Evolutionary conservation across 495 filamentous ascomycete species (phyloP), one percentile per base, ranked within the genome.

Genomic region (Aspergillus hancockii): DNA sequence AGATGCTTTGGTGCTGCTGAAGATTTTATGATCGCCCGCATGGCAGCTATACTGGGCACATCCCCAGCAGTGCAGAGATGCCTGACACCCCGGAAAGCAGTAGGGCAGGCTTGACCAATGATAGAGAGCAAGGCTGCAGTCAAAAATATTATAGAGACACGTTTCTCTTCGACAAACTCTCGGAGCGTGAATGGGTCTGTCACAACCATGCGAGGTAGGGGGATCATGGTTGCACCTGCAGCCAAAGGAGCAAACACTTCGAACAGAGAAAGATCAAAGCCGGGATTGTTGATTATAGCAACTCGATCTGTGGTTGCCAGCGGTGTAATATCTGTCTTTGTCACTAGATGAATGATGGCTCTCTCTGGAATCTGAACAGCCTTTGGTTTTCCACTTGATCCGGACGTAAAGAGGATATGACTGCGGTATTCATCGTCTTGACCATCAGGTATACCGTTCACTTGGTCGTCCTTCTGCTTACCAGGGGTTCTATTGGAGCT

Each of bases 1-100:
- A 61, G 25, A 22, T 52, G 31, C 25, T 57, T 8, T 8, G 38
- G 57, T 1, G 57, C 30, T 36, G 28, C n/a, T 12, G 25, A 54
- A 22, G 54, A 58, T 3, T 61, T 31, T 5, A 53, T 18, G 25
- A 59, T 40, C 28, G 25, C 50, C 50, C 28, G 13, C 21, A 61
- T 49, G 32, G 54, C 45, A 9, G 38, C 32, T 14, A 19, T 10
- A 57, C 47, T 61, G 2, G 63, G 38, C 8, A 21, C 25, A 25
- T 61, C 59, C 1, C 63, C 63, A 4, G 55, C 58, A 16, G 12
- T 59, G 4, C 61, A 18, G 13, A 65, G 43, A 43, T 61, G 51
- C 2, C 52, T 50, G 30, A 59, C 25, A 8, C 21, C 25, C 13
- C 13, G 43, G 25, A 65, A 65, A 23, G 58, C 46, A 21, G 51